Base-by-base conservation (phyloP, 2,329 filamentous ascomycete species). In the Talaromyces islandicus region DNA sequence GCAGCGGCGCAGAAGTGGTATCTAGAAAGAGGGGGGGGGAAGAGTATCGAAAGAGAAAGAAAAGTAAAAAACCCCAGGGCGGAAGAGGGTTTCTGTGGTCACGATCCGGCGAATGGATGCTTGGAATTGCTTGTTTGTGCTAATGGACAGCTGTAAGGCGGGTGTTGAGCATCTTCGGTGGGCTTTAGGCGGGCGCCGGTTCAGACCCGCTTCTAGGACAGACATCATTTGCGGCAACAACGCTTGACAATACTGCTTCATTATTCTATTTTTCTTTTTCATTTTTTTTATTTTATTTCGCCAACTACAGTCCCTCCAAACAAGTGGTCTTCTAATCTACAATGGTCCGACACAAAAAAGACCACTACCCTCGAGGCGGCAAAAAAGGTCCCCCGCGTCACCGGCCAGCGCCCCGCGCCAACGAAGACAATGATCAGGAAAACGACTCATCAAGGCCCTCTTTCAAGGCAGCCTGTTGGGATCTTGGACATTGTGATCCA, bases 341-440 rank as follows among this genome's bases (percentile, higher is more conserved):
- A 52, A 97, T 96, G 92, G 92, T 97, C 58, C 91, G 93, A 62
- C 93, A 97, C 78, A 97, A 97, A 79, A 97, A 97, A 77, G 92
- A 97, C 77, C 83, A 83, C 67, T 85, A 87, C 71, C 81, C 84
- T 58, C 82, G 83, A 67, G 85, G 89, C 72, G 88, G 90, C 71
- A 92, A 91, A 73, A 91, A 89, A 76, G 82, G 81, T 65, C 81
- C 85, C 62, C 82, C 86, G 63, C 81, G 85, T 64, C 78, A 81
- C 64, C 80, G 81, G 62, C 82, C 72, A 58, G 66, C 68, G 61
- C 72, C 81, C 65, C 79, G 77, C 70, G 71, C 71, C 63, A 67
- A 77, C 56, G 71, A 75, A 58, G 76, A 78, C 62, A 73, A 79
- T 58, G 71, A 74, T 19, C 19, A 58, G 57, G 66, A 69, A 51